Evolutionary conservation across 2,329 filamentous ascomycete genomes (phyloP).

Genomic region (Penicillium sp.): DNA sequence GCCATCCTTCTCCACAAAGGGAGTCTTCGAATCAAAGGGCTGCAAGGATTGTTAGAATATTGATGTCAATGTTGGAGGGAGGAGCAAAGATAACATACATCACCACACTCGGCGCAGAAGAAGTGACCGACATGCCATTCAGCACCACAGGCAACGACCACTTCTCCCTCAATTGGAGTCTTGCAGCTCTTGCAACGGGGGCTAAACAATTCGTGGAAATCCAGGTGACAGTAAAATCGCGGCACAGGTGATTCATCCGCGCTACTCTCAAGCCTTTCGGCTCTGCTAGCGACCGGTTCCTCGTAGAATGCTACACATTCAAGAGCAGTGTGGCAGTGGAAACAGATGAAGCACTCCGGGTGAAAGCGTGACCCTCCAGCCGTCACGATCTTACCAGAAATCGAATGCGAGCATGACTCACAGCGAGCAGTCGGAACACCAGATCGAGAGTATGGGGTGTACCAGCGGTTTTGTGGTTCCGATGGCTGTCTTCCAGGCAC

Average conservation of each 20-base stretch:
- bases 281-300: conserved; percentile 75
- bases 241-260: conserved; percentile 65
- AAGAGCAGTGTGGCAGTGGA: conserved; percentile 81
- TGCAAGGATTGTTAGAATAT: conserved; percentile 22
- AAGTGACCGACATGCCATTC: conserved; percentile 98
- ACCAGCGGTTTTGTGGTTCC: conserved; percentile 42
- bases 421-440: conserved; percentile 71
- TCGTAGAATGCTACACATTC: conserved; percentile 97
- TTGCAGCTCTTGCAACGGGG: conserved; percentile 95
- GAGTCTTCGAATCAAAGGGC: conserved; percentile 65
- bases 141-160: conserved; percentile 89
- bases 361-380: conserved; percentile 85
- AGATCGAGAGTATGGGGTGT: conserved; percentile 51
- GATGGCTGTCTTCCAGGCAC: conserved; percentile 41
- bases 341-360: conserved; percentile 89
- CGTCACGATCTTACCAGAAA: conserved; percentile 87
- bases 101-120: conserved; percentile 97
- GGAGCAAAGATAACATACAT: conserved; percentile 52
- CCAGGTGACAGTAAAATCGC: conserved; percentile 96
- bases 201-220: conserved; percentile 94
- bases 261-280: conserved; percentile 70
- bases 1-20: conserved; percentile 96
- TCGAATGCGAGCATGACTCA: conserved; percentile 80
- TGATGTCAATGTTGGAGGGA: conserved; percentile 17
- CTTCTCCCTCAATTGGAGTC: conserved; percentile 94